These are phyloP conservation scores for Xylariaceae sp. DNA, from an alignment of 2,329 filamentous ascomycete species.

Conservation along the genomic window DNA sequence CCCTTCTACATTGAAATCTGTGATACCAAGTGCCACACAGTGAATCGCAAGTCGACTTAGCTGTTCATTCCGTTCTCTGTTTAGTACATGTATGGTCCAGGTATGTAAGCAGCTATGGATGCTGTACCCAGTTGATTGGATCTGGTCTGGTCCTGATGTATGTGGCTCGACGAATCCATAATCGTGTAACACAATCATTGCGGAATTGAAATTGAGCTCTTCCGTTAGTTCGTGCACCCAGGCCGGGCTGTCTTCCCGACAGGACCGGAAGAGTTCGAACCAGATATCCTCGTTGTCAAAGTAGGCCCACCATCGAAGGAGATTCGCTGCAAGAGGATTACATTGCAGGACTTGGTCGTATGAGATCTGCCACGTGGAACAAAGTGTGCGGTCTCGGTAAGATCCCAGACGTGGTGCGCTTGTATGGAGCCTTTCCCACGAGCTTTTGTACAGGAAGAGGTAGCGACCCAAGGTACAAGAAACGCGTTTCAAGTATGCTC, in stretches of 20 bases:
- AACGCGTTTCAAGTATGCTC: constrained; percentile 3
- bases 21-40: constrained; percentile 4
- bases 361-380: constrained; percentile 7
- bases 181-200: not conserved
- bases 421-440: constrained; percentile 3
- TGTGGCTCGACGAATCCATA: constrained; percentile 6
- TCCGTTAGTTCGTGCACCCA: constrained; percentile 5
- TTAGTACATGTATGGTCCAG: constrained; percentile 6
- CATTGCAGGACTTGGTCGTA: constrained; percentile 1
- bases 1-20: not conserved
- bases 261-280: constrained; percentile 7
- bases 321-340: constrained; percentile 1
- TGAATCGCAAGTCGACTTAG: not conserved
- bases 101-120: constrained; percentile 8
- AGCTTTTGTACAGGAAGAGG: constrained; percentile 5
- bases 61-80: not conserved
- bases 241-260: not conserved
- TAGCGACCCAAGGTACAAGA: constrained; percentile 3
- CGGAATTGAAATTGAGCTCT: constrained; percentile 3
- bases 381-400: constrained; percentile 6
- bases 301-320: constrained; percentile 7
- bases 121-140: constrained; percentile 8
- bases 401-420: constrained; percentile 1
- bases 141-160: not conserved
- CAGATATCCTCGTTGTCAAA: no score